Percentiles rank a stretch among this genome's conserved stretches.
phyloP scores from a whole-genome alignment of 2,329 filamentous ascomycete genomes.

The Apiospora kogelbergensis region DNA sequence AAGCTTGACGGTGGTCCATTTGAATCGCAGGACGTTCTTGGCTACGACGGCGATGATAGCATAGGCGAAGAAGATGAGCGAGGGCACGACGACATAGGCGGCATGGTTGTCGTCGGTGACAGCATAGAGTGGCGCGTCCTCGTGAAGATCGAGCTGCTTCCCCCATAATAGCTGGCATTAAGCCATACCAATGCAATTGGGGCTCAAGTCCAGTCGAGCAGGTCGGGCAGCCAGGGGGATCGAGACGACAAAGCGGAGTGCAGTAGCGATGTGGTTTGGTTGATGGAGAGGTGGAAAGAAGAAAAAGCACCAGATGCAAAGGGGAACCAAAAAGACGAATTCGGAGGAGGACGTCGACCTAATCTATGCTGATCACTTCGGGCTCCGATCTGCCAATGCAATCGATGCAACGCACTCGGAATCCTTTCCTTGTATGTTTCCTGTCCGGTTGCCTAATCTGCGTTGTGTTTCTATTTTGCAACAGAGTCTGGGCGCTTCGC shows the following conservation, averaged over 20 bases:
- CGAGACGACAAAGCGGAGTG: not conserved
- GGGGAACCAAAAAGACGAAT: not conserved
- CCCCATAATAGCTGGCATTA: not conserved
- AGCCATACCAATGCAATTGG: not conserved
- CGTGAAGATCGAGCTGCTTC: not conserved
- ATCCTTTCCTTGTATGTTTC: not conserved
- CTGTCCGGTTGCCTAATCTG: no score
- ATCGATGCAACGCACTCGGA: no score
- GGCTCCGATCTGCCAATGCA: not conserved
- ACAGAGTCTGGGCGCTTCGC: not conserved
- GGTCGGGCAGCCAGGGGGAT: not conserved
- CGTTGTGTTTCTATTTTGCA: not conserved
- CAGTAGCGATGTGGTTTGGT: not conserved
- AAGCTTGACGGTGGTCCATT: not conserved
- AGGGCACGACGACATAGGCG: not conserved
- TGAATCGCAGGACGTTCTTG: not conserved
- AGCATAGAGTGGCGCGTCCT: not conserved
- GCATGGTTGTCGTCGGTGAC: not conserved
- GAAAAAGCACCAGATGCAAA: not conserved
- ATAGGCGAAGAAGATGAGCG: not conserved
- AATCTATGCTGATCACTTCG: constrained; percentile 3
- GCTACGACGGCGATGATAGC: not conserved
- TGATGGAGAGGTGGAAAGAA: not conserved
- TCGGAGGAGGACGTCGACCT: not conserved
- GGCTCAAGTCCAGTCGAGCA: not conserved